These are phyloP conservation scores for Pyrenochaeta sp. DNA, from an alignment of 2,329 filamentous ascomycete genomes.

Conservation along the genomic window DNA sequence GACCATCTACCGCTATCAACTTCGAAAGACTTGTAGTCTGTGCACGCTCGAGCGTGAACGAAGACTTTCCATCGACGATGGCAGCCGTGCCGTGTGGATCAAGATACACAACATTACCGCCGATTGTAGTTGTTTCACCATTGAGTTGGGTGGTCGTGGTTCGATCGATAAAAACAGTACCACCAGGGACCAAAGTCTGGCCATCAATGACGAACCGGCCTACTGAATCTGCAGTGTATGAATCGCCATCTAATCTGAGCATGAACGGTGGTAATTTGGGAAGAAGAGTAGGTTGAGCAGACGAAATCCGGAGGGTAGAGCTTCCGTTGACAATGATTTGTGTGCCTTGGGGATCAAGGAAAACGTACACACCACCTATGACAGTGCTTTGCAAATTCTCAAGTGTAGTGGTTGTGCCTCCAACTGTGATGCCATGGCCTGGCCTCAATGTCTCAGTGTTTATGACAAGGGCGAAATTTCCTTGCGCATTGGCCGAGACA, in stretches of 20 bases:
- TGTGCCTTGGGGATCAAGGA: not conserved
- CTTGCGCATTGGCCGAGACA: too few species aligned
- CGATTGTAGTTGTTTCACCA: not conserved
- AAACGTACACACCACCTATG: not conserved
- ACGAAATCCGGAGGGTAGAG: not conserved
- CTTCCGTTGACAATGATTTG: not conserved
- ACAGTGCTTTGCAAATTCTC: not conserved
- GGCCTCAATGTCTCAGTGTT: not conserved
- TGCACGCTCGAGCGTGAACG: not conserved
- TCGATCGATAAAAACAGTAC: not conserved
- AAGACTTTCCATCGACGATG: not conserved
- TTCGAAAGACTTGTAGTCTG: not conserved
- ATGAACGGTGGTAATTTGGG: not conserved
- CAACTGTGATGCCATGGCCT: not conserved
- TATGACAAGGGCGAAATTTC: too few species aligned
- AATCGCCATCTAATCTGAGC: not conserved
- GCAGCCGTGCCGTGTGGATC: constrained; percentile 1
- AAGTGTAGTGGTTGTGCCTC: not conserved
- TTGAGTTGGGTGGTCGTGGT: not conserved
- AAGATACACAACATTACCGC: not conserved
- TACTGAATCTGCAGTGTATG: not conserved
- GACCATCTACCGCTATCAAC: not conserved
- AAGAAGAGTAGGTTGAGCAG: not conserved
- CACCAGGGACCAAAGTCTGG: not conserved
- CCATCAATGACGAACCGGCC: not conserved